These are phyloP conservation scores for Xylariaceae sp. DNA, from an alignment of 2,329 filamentous ascomycete genomes.

Conservation along the genomic window DNA sequence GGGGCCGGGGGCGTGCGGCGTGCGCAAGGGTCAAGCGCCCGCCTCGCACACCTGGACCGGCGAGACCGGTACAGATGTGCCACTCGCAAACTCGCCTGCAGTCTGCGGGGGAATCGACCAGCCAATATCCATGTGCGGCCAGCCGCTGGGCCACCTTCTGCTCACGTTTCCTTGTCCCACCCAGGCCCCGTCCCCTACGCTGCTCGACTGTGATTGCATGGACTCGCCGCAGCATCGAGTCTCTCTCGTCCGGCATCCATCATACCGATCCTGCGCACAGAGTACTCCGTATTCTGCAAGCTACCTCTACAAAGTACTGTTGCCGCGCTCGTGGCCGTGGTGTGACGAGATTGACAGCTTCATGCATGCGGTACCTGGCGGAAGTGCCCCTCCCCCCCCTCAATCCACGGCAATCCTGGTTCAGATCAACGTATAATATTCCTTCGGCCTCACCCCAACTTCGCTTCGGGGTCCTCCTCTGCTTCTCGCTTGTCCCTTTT, in stretches of 20 bases:
- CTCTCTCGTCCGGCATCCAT: too few species aligned
- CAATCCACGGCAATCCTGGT: conserved; percentile 15
- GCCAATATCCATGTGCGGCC: conserved; percentile 48
- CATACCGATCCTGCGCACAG: too few species aligned
- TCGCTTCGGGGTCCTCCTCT: conserved; percentile 9
- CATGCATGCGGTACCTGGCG: conserved; percentile 19
- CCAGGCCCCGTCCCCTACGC: conserved; percentile 15
- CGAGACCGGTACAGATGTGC: too few species aligned
- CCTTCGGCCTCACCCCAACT: conserved; percentile 16
- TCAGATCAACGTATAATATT: conserved; percentile 16
- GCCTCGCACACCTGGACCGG: conserved; percentile 11
- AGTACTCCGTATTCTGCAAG: too few species aligned
- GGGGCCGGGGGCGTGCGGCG: too few species aligned
- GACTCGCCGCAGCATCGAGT: too few species aligned
- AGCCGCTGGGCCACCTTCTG: conserved; percentile 23
- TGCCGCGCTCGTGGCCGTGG: conserved; percentile 13
- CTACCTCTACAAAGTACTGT: too few species aligned
- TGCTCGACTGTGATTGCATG: conserved; percentile 23
- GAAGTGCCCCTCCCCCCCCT: conserved; percentile 16
- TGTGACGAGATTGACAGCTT: conserved; percentile 15
- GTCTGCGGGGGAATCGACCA: conserved; percentile 31
- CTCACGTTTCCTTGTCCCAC: conserved; percentile 9
- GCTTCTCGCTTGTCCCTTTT: conserved; percentile 8
- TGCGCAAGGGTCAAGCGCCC: conserved; percentile 22
- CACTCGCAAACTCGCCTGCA: conserved; percentile 28